phyloP scores from a whole-genome alignment of 257 asterid species.

The Cinchona pubescens region DNA sequence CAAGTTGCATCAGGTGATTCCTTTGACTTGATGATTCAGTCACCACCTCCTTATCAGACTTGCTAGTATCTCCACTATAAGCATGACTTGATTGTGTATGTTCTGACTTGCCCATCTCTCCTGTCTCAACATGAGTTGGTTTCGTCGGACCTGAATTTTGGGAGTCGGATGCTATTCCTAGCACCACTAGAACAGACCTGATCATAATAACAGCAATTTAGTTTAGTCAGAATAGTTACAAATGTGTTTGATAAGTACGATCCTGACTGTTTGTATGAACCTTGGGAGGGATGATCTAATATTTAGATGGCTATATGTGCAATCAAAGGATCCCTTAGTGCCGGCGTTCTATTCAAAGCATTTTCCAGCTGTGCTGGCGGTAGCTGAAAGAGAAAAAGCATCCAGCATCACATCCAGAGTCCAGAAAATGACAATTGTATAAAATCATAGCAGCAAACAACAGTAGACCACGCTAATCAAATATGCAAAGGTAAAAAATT shows the following conservation, averaged over 20 bases:
- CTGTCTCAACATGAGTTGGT: constrained; percentile 27
- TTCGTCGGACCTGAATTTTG: constrained; percentile 47
- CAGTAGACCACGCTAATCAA: neutral
- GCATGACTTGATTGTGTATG: constrained; percentile 21
- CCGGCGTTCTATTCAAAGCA: constrained; percentile 71
- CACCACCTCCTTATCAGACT: constrained; percentile 52
- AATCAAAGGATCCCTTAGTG: constrained; percentile 75
- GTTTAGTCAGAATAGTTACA: constrained; percentile 7
- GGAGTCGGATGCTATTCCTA: constrained; percentile 67
- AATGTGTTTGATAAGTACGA: constrained; percentile 1
- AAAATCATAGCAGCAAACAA: neutral
- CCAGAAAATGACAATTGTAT: neutral
- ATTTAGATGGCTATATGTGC: constrained; percentile 81
- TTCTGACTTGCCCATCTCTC: constrained; percentile 17
- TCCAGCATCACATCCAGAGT: neutral
- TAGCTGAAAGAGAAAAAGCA: constrained; percentile 50
- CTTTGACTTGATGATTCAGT: constrained; percentile 60
- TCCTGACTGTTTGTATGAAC: constrained; percentile 26
- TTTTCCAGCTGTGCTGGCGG: constrained; percentile 92
- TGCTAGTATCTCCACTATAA: constrained; percentile 50
- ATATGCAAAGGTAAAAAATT: neutral
- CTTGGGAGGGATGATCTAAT: constrained; percentile 87
- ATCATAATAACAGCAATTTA: constrained; percentile 15
- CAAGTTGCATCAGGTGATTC: constrained; percentile 50
- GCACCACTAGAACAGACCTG: constrained; percentile 74